A percentile compares a stretch with the other conserved stretches of the same genome.
Evolutionary conservation across 2,329 filamentous ascomycete species (phyloP).

Genomic region (Epichloe sp.): DNA sequence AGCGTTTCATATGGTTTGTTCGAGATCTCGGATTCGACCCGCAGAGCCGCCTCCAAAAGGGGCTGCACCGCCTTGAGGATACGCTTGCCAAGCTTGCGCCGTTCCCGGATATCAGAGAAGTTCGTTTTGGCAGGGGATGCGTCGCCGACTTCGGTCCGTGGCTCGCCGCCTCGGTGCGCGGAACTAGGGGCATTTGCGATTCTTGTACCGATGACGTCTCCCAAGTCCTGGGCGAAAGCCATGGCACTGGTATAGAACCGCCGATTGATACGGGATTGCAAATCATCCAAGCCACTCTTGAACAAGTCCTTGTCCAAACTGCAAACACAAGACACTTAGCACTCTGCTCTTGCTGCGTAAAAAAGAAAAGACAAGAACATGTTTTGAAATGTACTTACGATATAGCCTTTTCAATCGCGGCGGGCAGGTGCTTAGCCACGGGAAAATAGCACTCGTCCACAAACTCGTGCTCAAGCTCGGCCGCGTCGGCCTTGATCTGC

Average conservation of each 20-base stretch:
- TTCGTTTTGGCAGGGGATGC: conserved; percentile 37
- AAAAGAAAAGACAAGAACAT: neutral
- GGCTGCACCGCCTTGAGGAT: conserved; percentile 77
- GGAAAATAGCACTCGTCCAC: conserved; percentile 90
- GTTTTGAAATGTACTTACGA: conserved; percentile 44
- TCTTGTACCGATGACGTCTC: conserved; percentile 37
- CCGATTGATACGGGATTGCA: conserved; percentile 39
- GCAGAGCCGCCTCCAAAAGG: conserved; percentile 59
- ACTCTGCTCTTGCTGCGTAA: neutral
- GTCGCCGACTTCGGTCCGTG: conserved; percentile 25
- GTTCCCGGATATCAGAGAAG: conserved; percentile 61
- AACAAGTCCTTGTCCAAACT: conserved; percentile 56
- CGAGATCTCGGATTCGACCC: conserved; percentile 70
- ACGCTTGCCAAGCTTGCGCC: conserved; percentile 73
- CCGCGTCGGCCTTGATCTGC: conserved; percentile 60
- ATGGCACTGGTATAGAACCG: conserved; percentile 46
- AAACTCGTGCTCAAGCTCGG: conserved; percentile 62
- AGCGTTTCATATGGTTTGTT: conserved; percentile 57
- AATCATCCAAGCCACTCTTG: conserved; percentile 32
- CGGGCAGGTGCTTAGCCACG: conserved; percentile 59
- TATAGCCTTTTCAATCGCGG: conserved; percentile 68
- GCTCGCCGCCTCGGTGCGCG: conserved; percentile 5
- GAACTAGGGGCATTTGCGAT: conserved; percentile 25
- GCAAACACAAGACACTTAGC: conserved; percentile 18
- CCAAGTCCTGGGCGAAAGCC: conserved; percentile 43